Evolutionary conservation across 257 asterid species (phyloP).

Genomic region (Solanum etuberosum): DNA sequence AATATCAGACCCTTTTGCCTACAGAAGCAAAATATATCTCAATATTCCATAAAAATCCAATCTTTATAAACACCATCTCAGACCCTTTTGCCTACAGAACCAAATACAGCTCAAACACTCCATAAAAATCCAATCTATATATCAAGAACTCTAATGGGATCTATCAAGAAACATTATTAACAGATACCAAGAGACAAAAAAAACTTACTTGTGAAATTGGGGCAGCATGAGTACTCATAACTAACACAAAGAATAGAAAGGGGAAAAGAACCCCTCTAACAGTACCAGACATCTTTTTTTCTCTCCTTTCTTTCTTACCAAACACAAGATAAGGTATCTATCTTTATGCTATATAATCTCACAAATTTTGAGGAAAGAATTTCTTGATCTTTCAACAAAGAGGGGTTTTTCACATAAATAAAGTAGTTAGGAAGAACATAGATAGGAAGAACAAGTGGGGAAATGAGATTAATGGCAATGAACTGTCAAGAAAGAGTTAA

Average conservation of each 20-base stretch:
- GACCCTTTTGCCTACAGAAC: not conserved
- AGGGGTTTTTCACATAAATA: not conserved
- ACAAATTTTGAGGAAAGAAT: not conserved
- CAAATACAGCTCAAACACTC: not conserved
- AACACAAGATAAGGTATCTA: not conserved
- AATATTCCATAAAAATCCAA: not conserved
- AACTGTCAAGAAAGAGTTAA: constrained; percentile 19
- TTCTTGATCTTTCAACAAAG: not conserved
- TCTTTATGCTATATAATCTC: not conserved
- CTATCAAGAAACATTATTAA: not conserved
- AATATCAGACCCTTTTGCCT: not conserved
- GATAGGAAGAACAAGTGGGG: constrained; percentile 11
- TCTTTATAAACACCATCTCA: not conserved
- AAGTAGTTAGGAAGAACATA: constrained; percentile 15
- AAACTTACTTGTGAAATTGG: constrained; percentile 30
- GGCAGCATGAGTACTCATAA: constrained; percentile 16
- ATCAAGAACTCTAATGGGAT: constrained; percentile 17
- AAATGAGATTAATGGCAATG: constrained; percentile 30
- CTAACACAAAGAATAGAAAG: constrained; percentile 25
- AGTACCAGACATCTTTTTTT: constrained; percentile 23
- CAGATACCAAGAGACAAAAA: not conserved
- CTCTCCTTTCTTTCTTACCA: not conserved
- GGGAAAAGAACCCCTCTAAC: constrained; percentile 27
- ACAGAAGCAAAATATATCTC: not conserved
- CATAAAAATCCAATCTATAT: not conserved